Evolutionary conservation across 2,329 filamentous ascomycete species (phyloP).

Genomic region (Xylariaceae sp.): DNA sequence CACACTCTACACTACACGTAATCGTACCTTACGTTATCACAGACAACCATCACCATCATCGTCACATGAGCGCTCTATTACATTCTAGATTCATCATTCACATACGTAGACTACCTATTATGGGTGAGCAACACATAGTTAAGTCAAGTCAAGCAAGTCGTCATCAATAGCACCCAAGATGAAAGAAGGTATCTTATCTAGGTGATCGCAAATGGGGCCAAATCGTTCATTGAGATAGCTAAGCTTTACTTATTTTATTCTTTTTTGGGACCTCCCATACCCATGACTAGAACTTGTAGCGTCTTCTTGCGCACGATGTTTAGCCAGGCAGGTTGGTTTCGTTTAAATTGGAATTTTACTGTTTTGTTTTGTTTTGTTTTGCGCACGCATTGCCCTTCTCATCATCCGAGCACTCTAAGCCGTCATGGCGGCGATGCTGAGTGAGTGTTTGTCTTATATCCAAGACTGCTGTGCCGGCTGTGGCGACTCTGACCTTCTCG

Average conservation of each 20-base stretch:
- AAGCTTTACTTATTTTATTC: not conserved
- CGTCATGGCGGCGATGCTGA: conserved; percentile 14
- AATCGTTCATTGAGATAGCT: not conserved
- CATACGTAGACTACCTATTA: no score
- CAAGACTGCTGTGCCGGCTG: conserved; percentile 26
- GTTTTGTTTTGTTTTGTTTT: conserved; percentile 2
- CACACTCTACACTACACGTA: no score
- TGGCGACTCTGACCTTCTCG: conserved; percentile 25
- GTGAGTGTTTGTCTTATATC: conserved; percentile 21
- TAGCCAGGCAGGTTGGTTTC: conserved; percentile 1
- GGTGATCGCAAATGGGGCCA: not conserved
- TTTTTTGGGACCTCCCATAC: conserved; percentile 6
- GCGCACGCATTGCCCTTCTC: not conserved
- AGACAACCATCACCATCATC: no score
- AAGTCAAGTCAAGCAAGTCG: no score
- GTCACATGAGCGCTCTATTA: no score
- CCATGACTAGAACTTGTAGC: not conserved
- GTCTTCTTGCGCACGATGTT: not conserved
- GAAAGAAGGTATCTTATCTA: no score
- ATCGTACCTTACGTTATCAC: no score
- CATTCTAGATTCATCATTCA: no score
- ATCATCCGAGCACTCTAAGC: conserved; percentile 4
- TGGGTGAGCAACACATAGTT: no score
- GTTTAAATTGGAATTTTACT: conserved; percentile 9
- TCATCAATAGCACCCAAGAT: no score